A percentile compares a stretch with the other conserved stretches of the same genome.
Evolutionary conservation across 371 early-diverging fungal species (phyloP).

Genomic region (Antonospora locustae): DNA sequence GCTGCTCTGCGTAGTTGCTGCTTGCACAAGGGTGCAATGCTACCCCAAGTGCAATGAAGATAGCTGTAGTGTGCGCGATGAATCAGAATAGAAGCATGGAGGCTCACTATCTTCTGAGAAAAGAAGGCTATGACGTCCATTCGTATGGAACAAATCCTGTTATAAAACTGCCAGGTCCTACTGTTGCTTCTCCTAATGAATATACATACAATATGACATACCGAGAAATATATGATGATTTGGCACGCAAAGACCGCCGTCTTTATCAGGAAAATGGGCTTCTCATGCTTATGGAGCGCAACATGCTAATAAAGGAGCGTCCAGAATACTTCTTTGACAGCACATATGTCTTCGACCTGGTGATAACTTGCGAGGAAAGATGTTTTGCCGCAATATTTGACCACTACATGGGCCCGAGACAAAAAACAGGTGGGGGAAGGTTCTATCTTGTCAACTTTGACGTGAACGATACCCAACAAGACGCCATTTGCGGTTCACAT

Average conservation of each 20-base stretch:
- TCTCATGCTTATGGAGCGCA: conserved; percentile 72
- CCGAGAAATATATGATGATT: conserved; percentile 67
- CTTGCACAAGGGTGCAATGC: no score
- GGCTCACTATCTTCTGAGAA: conserved; percentile 65
- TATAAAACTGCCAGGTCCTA: conserved; percentile 77
- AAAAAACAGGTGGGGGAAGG: not conserved
- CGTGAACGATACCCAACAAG: conserved; percentile 75
- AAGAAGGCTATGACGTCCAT: conserved; percentile 63
- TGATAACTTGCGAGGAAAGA: conserved; percentile 84
- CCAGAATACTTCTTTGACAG: conserved; percentile 72
- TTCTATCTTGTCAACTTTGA: conserved; percentile 84
- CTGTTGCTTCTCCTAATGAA: conserved; percentile 68
- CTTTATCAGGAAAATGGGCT: conserved; percentile 68
- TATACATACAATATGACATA: conserved; percentile 79
- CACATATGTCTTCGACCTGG: conserved; percentile 65
- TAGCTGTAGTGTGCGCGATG: conserved; percentile 79
- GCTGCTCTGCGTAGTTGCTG: no score
- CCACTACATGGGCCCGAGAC: conserved; percentile 1
- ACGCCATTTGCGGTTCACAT: conserved; percentile 68
- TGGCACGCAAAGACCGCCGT: conserved; percentile 60
- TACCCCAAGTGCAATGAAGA: conserved; percentile 56
- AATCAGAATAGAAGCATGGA: conserved; percentile 92
- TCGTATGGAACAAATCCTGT: conserved; percentile 74
- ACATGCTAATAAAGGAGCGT: conserved; percentile 68
- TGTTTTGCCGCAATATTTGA: conserved; percentile 79